phyloP scores from a whole-genome alignment of 208 protist genomes.

The Crithidia brevicula region DNA sequence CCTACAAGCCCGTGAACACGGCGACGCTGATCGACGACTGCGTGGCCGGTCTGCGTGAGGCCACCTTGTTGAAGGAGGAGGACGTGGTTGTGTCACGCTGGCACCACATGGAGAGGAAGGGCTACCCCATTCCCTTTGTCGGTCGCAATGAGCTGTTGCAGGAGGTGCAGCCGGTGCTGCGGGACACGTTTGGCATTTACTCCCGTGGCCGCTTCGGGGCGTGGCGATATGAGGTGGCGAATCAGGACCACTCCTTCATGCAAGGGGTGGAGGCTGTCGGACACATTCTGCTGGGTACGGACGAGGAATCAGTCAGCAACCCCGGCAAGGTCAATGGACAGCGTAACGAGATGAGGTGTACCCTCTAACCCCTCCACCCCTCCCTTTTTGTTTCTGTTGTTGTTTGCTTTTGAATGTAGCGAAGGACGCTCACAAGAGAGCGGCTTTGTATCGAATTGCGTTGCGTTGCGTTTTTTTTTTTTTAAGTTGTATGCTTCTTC shows the following conservation, averaged over 20 bases:
- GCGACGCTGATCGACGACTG: slow-evolving; percentile 52
- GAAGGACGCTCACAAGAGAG: too few species aligned
- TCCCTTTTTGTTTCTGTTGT: slow-evolving; percentile 2
- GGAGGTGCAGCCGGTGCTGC: slow-evolving; percentile 43
- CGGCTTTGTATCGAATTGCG: too few species aligned
- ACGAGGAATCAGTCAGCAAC: slow-evolving; percentile 36
- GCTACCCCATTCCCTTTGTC: slow-evolving; percentile 76
- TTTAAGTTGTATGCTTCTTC: not conserved
- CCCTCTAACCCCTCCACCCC: too few species aligned
- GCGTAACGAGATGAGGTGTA: slow-evolving; percentile 35
- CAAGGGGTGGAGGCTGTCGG: slow-evolving; percentile 70
- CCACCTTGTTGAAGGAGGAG: slow-evolving; percentile 39
- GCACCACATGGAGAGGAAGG: slow-evolving; percentile 62
- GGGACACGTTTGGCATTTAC: slow-evolving; percentile 49
- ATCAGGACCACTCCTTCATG: slow-evolving; percentile 76
- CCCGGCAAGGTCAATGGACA: slow-evolving; percentile 48
- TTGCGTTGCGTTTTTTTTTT: slow-evolving; percentile 3
- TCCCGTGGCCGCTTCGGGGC: slow-evolving; percentile 68
- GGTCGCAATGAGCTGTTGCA: slow-evolving; percentile 58
- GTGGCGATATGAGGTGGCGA: slow-evolving; percentile 79
- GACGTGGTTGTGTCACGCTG: slow-evolving; percentile 62
- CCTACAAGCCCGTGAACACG: slow-evolving; percentile 37
- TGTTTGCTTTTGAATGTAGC: too few species aligned
- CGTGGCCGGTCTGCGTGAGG: slow-evolving; percentile 42
- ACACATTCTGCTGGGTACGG: slow-evolving; percentile 13